phyloP scores from a whole-genome alignment of 768 basidiomycete genomes.

The Suillus paluster region DNA sequence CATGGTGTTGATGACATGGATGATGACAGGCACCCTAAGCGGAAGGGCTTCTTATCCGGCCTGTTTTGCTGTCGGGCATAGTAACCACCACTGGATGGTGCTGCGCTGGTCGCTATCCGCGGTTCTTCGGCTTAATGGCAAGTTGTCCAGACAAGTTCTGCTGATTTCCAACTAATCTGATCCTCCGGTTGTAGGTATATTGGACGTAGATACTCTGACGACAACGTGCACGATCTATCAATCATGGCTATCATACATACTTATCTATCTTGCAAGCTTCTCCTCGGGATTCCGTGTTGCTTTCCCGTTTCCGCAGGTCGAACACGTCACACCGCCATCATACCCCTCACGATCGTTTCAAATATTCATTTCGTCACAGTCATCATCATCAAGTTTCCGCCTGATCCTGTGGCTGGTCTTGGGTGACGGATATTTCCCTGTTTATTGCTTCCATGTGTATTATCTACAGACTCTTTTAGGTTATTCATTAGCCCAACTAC shows the following conservation, averaged over 20 bases:
- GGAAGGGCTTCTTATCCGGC: conserved; percentile 64
- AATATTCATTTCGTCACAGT: conserved; percentile 15
- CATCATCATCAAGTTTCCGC: conserved; percentile 10
- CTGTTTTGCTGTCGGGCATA: conserved; percentile 74
- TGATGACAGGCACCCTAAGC: conserved; percentile 67
- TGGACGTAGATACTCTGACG: conserved; percentile 31
- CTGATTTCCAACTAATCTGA: conserved; percentile 14
- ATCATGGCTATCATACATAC: conserved; percentile 37
- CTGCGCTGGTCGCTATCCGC: conserved; percentile 25
- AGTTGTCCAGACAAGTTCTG: neutral
- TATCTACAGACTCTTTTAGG: conserved; percentile 28
- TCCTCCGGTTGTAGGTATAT: conserved; percentile 17
- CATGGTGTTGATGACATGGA: conserved; percentile 60
- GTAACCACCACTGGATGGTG: conserved; percentile 33
- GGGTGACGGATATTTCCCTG: conserved; percentile 23
- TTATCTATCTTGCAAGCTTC: conserved; percentile 36
- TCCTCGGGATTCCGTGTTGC: conserved; percentile 27
- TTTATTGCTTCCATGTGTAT: conserved; percentile 36
- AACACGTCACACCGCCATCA: conserved; percentile 30
- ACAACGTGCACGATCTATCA: conserved; percentile 36
- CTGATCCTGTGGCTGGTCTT: conserved; percentile 11
- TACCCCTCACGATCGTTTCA: conserved; percentile 37
- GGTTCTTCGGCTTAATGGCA: conserved; percentile 14
- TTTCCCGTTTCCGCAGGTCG: conserved; percentile 34
- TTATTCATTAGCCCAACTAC: conserved; percentile 24